Evolutionary conservation across 176 grass and related monocot genomes (phyloP).

Genomic region (Pontederia paniculata): DNA sequence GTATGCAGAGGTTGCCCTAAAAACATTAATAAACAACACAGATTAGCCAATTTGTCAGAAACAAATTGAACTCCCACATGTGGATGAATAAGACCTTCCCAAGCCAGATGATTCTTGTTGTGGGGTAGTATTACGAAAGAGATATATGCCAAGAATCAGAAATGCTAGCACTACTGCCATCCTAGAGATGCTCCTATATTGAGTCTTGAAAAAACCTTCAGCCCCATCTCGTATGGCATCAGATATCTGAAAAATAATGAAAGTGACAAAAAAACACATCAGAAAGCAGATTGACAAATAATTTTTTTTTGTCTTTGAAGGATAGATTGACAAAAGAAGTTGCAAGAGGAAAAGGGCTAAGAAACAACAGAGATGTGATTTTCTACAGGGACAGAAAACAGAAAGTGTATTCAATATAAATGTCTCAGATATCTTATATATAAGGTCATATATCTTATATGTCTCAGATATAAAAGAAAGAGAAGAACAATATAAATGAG

Average conservation of each 20-base stretch:
- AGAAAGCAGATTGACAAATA: conserved; percentile 7
- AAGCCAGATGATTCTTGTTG: conserved; percentile 90
- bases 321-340: background rate
- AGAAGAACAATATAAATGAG: no score
- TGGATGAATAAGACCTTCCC: conserved; percentile 42
- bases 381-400: no score
- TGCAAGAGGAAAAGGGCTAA: no score
- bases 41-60: background rate
- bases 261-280: conserved; percentile 5
- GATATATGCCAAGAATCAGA: conserved; percentile 95
- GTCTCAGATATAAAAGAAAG: no score
- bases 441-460: no score
- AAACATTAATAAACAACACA: conserved; percentile 17
- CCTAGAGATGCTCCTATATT: conserved; percentile 96
- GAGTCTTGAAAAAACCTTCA: conserved; percentile 97
- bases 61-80: background rate
- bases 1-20: conserved; percentile 78
- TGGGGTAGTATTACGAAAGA: conserved; percentile 66
- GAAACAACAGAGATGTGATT: no score
- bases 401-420: no score
- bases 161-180: conserved; percentile 85
- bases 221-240: conserved; percentile 98
- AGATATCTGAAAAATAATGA: conserved; percentile 60
- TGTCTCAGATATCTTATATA: no score
- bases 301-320: background rate